A percentile compares a stretch with the other conserved stretches of the same genome.
These are phyloP conservation scores for Sutorius australiensis DNA, from an alignment of 768 basidiomycete genomes.

Conservation along the genomic window DNA sequence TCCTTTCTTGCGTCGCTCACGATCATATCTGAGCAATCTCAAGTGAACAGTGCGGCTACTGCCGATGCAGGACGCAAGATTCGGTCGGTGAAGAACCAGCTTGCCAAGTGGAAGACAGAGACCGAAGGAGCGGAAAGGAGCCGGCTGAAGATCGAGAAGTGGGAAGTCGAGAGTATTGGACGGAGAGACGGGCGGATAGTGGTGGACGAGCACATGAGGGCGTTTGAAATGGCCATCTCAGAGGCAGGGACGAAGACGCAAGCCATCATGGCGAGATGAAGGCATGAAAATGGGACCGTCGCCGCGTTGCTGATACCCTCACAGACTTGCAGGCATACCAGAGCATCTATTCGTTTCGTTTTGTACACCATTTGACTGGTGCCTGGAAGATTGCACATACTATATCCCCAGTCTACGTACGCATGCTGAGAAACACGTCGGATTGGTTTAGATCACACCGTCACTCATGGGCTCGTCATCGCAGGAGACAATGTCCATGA, in stretches of 20 bases:
- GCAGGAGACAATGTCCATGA: constrained; percentile 41
- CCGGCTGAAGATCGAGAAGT: constrained; percentile 67
- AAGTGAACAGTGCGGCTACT: constrained; percentile 81
- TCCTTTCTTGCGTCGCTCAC: constrained; percentile 73
- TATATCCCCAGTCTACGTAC: background rate
- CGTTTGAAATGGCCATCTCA: constrained; percentile 66
- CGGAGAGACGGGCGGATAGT: constrained; percentile 59
- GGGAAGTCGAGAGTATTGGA: constrained; percentile 59
- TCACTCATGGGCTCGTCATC: constrained; percentile 7
- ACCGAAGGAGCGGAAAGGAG: constrained; percentile 86
- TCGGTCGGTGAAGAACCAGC: constrained; percentile 77
- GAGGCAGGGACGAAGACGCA: constrained; percentile 76
- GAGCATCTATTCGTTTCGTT: constrained; percentile 17
- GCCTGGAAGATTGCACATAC: background rate
- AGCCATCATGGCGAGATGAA: constrained; percentile 75
- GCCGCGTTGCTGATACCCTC: constrained; percentile 3
- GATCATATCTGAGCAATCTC: constrained; percentile 81
- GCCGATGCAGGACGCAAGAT: constrained; percentile 85
- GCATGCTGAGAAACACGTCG: background rate
- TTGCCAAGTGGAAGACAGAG: constrained; percentile 75
- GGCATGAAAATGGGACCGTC: background rate
- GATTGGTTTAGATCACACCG: background rate
- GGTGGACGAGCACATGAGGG: constrained; percentile 74
- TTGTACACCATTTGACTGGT: constrained; percentile 15
- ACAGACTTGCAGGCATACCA: constrained; percentile 18